Conservation (phyloP, 768 basidiomycete genomes). For the Suillus sp. region DNA sequence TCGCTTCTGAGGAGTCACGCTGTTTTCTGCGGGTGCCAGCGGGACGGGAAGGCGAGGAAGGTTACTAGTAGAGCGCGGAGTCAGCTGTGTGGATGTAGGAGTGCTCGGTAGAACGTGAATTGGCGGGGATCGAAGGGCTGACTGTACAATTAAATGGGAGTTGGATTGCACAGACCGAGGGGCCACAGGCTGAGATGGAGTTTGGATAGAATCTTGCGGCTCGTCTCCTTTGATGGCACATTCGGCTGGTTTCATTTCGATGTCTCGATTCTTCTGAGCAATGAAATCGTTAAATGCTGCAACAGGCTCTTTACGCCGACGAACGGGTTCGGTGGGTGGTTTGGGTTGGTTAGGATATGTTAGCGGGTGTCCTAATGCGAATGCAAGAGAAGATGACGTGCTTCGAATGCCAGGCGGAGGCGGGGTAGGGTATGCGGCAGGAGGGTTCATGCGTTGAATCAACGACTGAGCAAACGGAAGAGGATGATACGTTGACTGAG, state of each 20-base stretch:
- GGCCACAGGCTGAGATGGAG: conserved; percentile 5
- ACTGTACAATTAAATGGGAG: background rate
- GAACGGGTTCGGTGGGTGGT: conserved; percentile 27
- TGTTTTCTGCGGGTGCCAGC: conserved; percentile 12
- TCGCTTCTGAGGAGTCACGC: conserved; percentile 68
- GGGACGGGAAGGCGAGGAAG: conserved; percentile 63
- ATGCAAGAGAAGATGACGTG: conserved; percentile 76
- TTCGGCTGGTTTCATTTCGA: conserved; percentile 31
- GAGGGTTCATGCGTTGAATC: conserved; percentile 63
- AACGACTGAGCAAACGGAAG: conserved; percentile 64
- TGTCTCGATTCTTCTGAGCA: conserved; percentile 52
- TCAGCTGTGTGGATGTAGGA: conserved; percentile 28
- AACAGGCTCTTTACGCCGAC: conserved; percentile 59
- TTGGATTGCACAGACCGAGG: conserved; percentile 20
- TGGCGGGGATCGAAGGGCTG: background rate
- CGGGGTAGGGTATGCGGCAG: conserved; percentile 69
- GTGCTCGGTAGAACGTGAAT: background rate
- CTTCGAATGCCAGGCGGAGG: conserved; percentile 62
- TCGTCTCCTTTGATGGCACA: conserved; percentile 22
- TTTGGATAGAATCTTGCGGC: conserved; percentile 24
- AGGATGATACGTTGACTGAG: conserved; percentile 55
- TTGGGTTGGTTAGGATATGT: conserved; percentile 24
- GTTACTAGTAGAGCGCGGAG: conserved; percentile 19
- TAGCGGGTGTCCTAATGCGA: conserved; percentile 59
- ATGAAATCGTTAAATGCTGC: conserved; percentile 71